Conservation (phyloP, 495 filamentous ascomycete genomes). For the Jackrogersella minutella region DNA sequence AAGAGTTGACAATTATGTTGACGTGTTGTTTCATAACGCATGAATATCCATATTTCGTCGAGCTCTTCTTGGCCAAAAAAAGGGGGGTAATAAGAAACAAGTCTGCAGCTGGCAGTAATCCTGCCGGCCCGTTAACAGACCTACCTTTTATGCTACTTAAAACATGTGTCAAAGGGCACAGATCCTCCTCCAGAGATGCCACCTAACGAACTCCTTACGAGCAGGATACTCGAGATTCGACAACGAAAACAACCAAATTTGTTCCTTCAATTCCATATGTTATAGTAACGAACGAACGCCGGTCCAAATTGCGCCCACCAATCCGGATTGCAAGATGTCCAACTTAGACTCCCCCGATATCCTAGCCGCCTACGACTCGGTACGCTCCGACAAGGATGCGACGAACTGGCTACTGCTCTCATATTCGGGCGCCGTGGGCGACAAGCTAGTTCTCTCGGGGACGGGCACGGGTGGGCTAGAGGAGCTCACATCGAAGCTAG, state of each 20-base stretch:
- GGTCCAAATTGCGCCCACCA: background rate
- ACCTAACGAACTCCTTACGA: constrained; percentile 10
- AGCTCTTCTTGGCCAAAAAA: background rate
- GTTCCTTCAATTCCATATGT: constrained; percentile 22
- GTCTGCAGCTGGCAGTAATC: constrained; percentile 13
- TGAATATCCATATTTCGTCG: background rate
- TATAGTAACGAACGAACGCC: constrained; percentile 27
- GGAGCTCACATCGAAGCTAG: constrained; percentile 57
- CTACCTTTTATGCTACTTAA: constrained; percentile 12
- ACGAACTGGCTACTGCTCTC: constrained; percentile 66
- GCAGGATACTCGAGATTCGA: constrained; percentile 17
- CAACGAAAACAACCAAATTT: constrained; percentile 10
- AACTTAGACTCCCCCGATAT: constrained; percentile 56
- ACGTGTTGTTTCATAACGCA: background rate
- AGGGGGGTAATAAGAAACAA: constrained; percentile 16
- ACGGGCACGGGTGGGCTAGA: constrained; percentile 60
- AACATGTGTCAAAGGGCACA: constrained; percentile 8
- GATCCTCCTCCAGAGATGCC: background rate
- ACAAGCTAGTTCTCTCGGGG: constrained; percentile 55
- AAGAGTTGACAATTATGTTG: too few relatives aligned
- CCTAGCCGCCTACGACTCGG: constrained; percentile 57
- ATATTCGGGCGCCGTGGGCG: constrained; percentile 56
- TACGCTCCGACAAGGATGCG: constrained; percentile 63
- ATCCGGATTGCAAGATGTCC: constrained; percentile 50
- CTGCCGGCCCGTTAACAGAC: constrained; percentile 18